Evolutionary conservation across 371 early-diverging fungal species (phyloP).

Genomic region (Chytridium lagenaria): DNA sequence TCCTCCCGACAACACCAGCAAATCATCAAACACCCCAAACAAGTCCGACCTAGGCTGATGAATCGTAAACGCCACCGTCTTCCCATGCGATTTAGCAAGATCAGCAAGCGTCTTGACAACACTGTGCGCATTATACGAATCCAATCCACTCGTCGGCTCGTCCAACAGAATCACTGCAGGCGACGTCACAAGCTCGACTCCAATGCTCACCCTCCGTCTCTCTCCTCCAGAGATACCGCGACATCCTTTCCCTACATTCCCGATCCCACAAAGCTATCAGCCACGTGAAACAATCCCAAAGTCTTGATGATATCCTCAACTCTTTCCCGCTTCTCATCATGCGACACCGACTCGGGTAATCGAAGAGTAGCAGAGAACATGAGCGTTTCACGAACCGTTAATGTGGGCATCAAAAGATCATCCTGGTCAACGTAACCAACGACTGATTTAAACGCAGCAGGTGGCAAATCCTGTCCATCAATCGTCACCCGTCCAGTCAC

Average conservation of each 20-base stretch:
- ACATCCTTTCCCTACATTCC: slow-evolving; percentile 51
- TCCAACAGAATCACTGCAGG: slow-evolving; percentile 65
- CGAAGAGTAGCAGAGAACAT: slow-evolving; percentile 84
- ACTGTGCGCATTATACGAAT: slow-evolving; percentile 62
- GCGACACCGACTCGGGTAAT: slow-evolving; percentile 65
- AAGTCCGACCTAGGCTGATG: slow-evolving; percentile 97
- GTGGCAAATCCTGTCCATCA: slow-evolving; percentile 25
- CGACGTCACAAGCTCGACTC: slow-evolving; percentile 79
- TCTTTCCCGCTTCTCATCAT: slow-evolving; percentile 58
- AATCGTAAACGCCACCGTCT: slow-evolving; percentile 85
- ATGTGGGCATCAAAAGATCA: slow-evolving; percentile 80
- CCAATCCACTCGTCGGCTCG: slow-evolving; percentile 90
- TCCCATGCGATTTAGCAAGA: slow-evolving; percentile 56
- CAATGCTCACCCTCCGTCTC: slow-evolving; percentile 89
- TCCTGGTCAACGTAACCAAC: slow-evolving; percentile 95
- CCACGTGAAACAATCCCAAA: slow-evolving; percentile 72
- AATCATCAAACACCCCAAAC: slow-evolving; percentile 88
- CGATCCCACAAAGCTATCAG: slow-evolving; percentile 63
- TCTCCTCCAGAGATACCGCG: slow-evolving; percentile 93
- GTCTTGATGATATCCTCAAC: slow-evolving; percentile 72
- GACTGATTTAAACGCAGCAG: slow-evolving; percentile 36
- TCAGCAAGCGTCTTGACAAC: slow-evolving; percentile 63
- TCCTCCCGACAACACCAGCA: slow-evolving; percentile 85
- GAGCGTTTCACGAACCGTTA: slow-evolving; percentile 91
- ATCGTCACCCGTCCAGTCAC: slow-evolving; percentile 21